phyloP scores from a whole-genome alignment of 139 green algal genomes.

The Prasinococcaceae sp. region DNA sequence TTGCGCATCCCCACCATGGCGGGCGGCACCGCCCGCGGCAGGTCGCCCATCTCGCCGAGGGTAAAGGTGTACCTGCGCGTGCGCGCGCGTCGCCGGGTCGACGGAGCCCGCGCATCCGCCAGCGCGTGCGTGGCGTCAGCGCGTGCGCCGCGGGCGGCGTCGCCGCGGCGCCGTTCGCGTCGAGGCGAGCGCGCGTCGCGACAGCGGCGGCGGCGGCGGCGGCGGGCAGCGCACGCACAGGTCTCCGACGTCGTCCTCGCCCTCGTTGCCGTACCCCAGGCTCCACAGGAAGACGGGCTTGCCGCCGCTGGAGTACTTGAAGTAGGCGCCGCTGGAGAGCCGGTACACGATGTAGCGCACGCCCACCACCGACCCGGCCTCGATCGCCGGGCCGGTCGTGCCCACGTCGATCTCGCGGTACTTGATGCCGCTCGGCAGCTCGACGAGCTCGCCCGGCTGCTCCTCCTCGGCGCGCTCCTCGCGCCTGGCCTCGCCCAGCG shows the following conservation, averaged over 20 bases:
- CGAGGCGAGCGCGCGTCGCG: too few relatives aligned
- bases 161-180: not conserved
- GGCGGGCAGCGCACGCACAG: too few relatives aligned
- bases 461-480: constrained; percentile 28
- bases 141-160: not conserved
- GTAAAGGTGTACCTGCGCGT: constrained; percentile 26
- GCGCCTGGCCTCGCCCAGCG: not conserved
- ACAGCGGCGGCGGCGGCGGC: too few relatives aligned
- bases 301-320: constrained; percentile 50
- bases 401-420: constrained; percentile 36
- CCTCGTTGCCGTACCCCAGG: constrained; percentile 43
- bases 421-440: constrained; percentile 18
- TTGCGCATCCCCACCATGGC: constrained; percentile 42
- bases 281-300: constrained; percentile 49
- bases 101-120: too few relatives aligned
- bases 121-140: too few relatives aligned
- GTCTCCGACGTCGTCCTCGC: constrained; percentile 1
- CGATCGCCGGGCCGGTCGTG: constrained; percentile 4
- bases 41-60: constrained; percentile 25
- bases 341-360: constrained; percentile 48
- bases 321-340: constrained; percentile 46
- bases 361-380: constrained; percentile 9
- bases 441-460: constrained; percentile 37
- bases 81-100: too few relatives aligned
- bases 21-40: constrained; percentile 34